These are phyloP conservation scores for Ophiostoma ips DNA, from an alignment of 2,329 filamentous ascomycete genomes.

Conservation along the genomic window DNA sequence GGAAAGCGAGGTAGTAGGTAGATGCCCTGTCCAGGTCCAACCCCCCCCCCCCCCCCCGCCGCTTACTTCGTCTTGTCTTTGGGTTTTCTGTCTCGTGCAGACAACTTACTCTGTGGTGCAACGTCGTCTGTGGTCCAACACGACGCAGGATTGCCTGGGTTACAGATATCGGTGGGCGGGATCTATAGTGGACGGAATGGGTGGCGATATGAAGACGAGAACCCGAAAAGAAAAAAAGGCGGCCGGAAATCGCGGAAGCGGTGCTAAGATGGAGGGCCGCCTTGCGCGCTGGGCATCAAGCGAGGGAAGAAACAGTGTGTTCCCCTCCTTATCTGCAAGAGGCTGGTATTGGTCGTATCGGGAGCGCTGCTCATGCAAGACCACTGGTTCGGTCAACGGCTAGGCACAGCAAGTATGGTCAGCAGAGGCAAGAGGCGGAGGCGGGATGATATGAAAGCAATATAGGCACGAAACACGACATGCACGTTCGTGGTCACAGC, in stretches of 20 bases:
- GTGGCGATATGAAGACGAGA: neutral
- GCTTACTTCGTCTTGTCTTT: neutral
- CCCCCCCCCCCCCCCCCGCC: neutral
- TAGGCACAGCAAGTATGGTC: neutral
- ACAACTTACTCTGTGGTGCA: neutral
- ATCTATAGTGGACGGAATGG: neutral
- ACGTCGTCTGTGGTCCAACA: neutral
- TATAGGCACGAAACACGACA: neutral
- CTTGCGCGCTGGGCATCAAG: neutral
- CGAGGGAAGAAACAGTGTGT: neutral
- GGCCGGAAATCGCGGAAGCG: neutral
- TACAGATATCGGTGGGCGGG: neutral
- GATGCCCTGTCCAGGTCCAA: too few relatives aligned
- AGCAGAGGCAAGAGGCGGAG: neutral
- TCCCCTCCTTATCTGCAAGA: conserved; percentile 7
- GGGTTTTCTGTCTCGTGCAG: neutral
- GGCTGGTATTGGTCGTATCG: neutral
- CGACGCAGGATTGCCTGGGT: neutral
- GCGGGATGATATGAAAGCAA: neutral
- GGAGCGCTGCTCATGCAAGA: conserved; percentile 2
- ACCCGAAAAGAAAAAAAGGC: neutral
- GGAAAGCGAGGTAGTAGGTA: neutral
- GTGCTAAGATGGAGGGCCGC: neutral
- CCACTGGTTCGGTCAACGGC: neutral
- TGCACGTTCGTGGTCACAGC: neutral